Conservation (phyloP, 1,139 yeast species). For the Blastobotrys aristatus region DNA sequence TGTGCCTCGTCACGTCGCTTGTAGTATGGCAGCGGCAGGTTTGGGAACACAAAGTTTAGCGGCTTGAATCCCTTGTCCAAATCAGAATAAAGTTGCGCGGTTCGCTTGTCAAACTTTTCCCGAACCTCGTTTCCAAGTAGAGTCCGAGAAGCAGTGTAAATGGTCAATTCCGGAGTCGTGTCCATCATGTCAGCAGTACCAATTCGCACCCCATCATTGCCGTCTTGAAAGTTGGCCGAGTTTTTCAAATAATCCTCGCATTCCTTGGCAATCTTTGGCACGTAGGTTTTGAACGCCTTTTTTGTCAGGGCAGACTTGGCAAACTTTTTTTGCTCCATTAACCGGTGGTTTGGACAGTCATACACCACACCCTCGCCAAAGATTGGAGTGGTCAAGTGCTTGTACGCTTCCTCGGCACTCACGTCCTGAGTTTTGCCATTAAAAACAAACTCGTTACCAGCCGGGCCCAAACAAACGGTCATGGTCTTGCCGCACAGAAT, state of each 20-base stretch:
- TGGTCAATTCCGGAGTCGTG: constrained; percentile 91
- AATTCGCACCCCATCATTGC: constrained; percentile 30
- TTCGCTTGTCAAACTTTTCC: constrained; percentile 69
- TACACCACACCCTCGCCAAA: constrained; percentile 96
- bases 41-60: constrained; percentile 88
- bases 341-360: constrained; percentile 88
- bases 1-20: constrained; percentile 85
- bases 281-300: constrained; percentile 79
- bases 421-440: constrained; percentile 88
- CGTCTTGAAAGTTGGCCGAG: constrained; percentile 42
- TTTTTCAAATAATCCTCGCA: constrained; percentile 56
- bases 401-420: constrained; percentile 93
- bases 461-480: constrained; percentile 96
- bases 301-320: constrained; percentile 84
- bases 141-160: constrained; percentile 91
- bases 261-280: constrained; percentile 83
- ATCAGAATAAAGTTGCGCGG: constrained; percentile 83
- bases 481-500: constrained; percentile 82
- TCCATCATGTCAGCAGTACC: constrained; percentile 71
- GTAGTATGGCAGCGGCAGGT: constrained; percentile 85
- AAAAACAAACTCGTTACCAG: constrained; percentile 94
- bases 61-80: constrained; percentile 97
- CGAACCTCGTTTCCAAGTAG: constrained; percentile 90
- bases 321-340: constrained; percentile 98
- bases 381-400: constrained; percentile 93